phyloP scores from a whole-genome alignment of 805 yeast species.

The Yarrowia divulgata region DNA sequence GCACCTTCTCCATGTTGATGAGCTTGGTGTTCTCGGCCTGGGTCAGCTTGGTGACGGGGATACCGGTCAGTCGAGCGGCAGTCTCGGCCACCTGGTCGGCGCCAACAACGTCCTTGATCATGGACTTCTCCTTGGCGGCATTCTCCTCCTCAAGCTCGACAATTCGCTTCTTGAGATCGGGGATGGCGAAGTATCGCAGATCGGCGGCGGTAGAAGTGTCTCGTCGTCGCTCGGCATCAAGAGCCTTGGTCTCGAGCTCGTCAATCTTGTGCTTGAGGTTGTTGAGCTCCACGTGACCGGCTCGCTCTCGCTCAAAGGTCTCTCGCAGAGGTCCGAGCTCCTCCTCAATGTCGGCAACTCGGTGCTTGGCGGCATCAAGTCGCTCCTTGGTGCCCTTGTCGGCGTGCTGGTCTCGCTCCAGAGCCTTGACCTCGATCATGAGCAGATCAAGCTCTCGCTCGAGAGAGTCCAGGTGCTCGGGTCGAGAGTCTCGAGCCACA shows the following conservation, averaged over 20 bases:
- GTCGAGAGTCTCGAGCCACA: constrained; percentile 96
- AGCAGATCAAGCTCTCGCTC: constrained; percentile 91
- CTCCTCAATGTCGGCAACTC: constrained; percentile 83
- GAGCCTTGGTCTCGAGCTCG: constrained; percentile 90
- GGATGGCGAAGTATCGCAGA: constrained; percentile 95
- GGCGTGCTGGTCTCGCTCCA: constrained; percentile 86
- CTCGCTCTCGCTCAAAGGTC: constrained; percentile 83
- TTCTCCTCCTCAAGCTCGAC: constrained; percentile 78
- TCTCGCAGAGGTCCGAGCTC: constrained; percentile 84
- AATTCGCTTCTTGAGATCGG: constrained; percentile 82
- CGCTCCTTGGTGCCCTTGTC: constrained; percentile 85
- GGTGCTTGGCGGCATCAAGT: constrained; percentile 76
- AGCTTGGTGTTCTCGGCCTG: constrained; percentile 95
- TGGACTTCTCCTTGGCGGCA: constrained; percentile 65
- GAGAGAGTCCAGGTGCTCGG: constrained; percentile 91
- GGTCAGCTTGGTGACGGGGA: constrained; percentile 88
- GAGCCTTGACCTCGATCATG: constrained; percentile 95
- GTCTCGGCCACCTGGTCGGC: constrained; percentile 94
- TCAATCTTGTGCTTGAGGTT: constrained; percentile 88
- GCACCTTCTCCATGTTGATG: constrained; percentile 90
- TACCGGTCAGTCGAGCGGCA: constrained; percentile 95
- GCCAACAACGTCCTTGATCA: constrained; percentile 90
- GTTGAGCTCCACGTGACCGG: constrained; percentile 90
- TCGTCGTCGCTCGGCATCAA: constrained; percentile 95
- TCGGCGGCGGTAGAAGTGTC: constrained; percentile 96